Percentiles rank a stretch among this genome's conserved stretches.
Conservation (phyloP, 1,284 basidiomycete genomes). For the Fomitopsis palustris region DNA sequence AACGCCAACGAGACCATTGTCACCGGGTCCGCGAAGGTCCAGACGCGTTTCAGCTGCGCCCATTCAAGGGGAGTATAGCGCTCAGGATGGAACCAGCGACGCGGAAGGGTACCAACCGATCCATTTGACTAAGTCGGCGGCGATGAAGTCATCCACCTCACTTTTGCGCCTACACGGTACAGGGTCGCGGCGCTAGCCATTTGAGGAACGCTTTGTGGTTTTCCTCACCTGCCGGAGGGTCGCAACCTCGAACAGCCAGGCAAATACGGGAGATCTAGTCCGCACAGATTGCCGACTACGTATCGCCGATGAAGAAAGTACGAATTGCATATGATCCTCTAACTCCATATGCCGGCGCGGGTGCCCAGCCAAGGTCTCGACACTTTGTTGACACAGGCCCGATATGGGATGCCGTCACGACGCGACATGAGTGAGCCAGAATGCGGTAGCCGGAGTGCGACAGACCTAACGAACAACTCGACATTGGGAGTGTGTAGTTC, state of each 20-base stretch:
- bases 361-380: neutral
- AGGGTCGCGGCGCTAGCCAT: neutral
- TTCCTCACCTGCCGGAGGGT: neutral
- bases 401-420: neutral
- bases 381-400: neutral
- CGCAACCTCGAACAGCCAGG: neutral
- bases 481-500: neutral
- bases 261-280: neutral
- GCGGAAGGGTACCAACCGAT: neutral
- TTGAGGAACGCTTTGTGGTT: neutral
- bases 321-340: neutral
- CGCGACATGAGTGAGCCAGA: neutral
- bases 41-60: slow-evolving; percentile 1
- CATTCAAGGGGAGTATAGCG: neutral
- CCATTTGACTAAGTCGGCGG: neutral
- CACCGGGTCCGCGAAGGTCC: neutral
- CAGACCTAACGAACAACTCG: neutral
- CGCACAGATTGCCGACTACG: neutral
- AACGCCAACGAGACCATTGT: neutral
- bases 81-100: neutral
- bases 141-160: neutral
- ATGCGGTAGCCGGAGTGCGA: neutral
- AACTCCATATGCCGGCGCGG: neutral
- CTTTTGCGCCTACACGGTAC: neutral
- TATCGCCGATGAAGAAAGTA: neutral